Base-by-base conservation (phyloP, 2,329 filamentous ascomycete species). In the Drechslerella coelobrocha region DNA sequence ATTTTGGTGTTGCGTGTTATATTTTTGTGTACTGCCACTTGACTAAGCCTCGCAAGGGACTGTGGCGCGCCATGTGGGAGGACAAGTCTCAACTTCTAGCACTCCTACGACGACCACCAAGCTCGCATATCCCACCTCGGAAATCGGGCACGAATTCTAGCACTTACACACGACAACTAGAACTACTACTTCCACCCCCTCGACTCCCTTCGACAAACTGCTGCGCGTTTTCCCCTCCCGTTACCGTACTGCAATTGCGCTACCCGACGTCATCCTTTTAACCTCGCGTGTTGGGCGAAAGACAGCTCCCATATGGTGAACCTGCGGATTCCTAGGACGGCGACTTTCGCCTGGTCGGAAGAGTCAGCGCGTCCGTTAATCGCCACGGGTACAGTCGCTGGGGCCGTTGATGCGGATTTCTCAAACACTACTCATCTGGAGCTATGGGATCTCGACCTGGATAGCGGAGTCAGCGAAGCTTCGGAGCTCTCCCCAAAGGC, bases 341-440 rank as follows among this genome's bases (percentile, higher is more conserved):
- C 93, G 80, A 90, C 93, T 77, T 99, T 99, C 80, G 91, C 94
- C 78, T 99, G 94, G 93, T 96, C 91, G 75, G 89, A 92, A 24
- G 90, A 88, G 76, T 82, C 90, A 54, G 85, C 86, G 39, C 86
- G 88, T 75, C 92, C 93, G 76, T 84, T 96, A 75, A 83, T 99
- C 74, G 93, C 91, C 71, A 99, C 94, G 26, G 94, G 94, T 76
- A 99, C 94, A 50, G 88, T 92, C 76, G 92, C 94, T 72, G 94
- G 94, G 73, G 94, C 94, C 76, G 92, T 99, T 43, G 92, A 96
- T 80, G 92, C 91, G 76, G 92, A 97, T 80, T 99, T 99, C 81
- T 97, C 94, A 26, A 94, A 94, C 79, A 92, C 97, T 79, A 97
- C 92, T 73, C 93, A 93, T 81, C 83, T 99, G 65, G 94, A 99